Base-by-base conservation (phyloP, 768 basidiomycete genomes). In the Rhizopogon vesiculosus region DNA sequence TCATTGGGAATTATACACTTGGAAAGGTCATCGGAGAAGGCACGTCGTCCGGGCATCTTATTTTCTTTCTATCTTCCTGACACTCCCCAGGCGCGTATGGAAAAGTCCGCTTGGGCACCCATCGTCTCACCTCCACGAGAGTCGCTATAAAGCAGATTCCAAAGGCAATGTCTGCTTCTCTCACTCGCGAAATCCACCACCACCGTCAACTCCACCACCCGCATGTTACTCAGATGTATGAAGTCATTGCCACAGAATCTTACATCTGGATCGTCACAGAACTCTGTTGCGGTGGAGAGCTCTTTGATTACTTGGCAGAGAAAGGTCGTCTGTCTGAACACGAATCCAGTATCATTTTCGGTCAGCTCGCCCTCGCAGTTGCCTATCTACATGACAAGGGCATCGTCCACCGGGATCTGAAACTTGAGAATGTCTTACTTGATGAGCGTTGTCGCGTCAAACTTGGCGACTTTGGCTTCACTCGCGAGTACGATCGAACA, bases 111-210 rank as follows among this genome's bases (percentile, higher is more conserved):
- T 78, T 99, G 68, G 97, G 94, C 52, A 93, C 89, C 1, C 94
- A 99, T 69, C 89, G 95, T 56, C 78, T 98, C 45, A 94, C 95
- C 2, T 89, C 89, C 7, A 87, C 87, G 44, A 84, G 93, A 51
- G 95, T 96, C 62, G 96, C 96, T 54, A 88, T 99, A 76, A 99
- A 99, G 75, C 95, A 98, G 72, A 96, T 98, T 60, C 93, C 96
- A 39, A 98, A 98, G 72, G 83, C 86, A 55, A 84, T 93, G 78
- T 92, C 95, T 33, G 82, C 94, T 6, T 82, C 89, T 16, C 80
- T 99, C 41, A 99, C 97, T 28, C 85, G 96, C 60, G 96, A 99
- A 74, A 97, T 99, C 54, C 96, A 99, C 66, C 97, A 99, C 65
- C 96, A 99, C 74, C 89, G 96, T 50, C 90, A 93, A 48, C 82